Evolutionary conservation across 148 eudicot species (phyloP).

Genomic region (Pharnaceum exiguum): DNA sequence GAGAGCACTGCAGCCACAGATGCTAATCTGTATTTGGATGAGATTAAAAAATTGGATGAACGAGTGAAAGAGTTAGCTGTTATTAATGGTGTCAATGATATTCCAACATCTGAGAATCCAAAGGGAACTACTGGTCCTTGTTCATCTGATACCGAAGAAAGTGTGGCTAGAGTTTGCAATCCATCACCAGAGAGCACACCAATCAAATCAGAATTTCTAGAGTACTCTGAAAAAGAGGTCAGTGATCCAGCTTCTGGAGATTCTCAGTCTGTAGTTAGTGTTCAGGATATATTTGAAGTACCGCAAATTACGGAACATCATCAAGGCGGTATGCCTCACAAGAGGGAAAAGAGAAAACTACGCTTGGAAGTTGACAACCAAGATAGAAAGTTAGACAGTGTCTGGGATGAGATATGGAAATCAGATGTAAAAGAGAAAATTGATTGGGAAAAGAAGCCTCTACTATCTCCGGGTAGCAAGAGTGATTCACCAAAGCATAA

Average conservation of each 20-base stretch:
- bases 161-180: slow-evolving; percentile 8
- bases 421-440: slow-evolving; percentile 26
- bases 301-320: slow-evolving; percentile 28
- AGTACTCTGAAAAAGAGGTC: slow-evolving; percentile 10
- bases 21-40: slow-evolving; percentile 60
- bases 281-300: slow-evolving; percentile 89
- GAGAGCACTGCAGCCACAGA: slow-evolving; percentile 31
- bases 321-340: neutral
- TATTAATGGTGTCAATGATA: slow-evolving; percentile 15
- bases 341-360: slow-evolving; percentile 14
- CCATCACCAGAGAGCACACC: slow-evolving; percentile 19
- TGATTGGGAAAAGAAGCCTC: slow-evolving; percentile 33
- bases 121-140: slow-evolving; percentile 12
- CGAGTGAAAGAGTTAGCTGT: slow-evolving; percentile 49
- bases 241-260: slow-evolving; percentile 18
- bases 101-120: neutral
- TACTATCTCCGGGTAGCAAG: slow-evolving; percentile 8
- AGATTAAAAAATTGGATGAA: slow-evolving; percentile 62
- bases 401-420: slow-evolving; percentile 23
- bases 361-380: slow-evolving; percentile 14
- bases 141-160: slow-evolving; percentile 17
- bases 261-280: slow-evolving; percentile 27
- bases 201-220: slow-evolving; percentile 5
- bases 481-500: neutral
- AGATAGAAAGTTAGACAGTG: slow-evolving; percentile 24